Base-by-base conservation (phyloP, 345 rosid genomes). In the Brassica juncea region DNA sequence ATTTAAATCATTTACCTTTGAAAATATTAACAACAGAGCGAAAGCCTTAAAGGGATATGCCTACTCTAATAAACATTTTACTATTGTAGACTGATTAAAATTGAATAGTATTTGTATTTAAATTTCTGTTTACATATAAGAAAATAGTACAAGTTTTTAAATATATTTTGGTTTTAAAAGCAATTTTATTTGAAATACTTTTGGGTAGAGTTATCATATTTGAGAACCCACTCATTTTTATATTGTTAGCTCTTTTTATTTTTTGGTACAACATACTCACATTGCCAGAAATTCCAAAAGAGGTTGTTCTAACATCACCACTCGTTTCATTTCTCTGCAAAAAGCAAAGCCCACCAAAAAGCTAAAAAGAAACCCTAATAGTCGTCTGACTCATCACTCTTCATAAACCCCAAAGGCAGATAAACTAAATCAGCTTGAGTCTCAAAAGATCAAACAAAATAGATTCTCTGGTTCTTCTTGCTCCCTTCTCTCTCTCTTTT, bases 291-390 rank as follows among this genome's bases (percentile, higher is more conserved):
- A 4, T 47, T 52, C 21, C 8, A 52, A 52, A 52, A 1, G 57
- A 52, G 57, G 57, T 52, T 39, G 47, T 66, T 66, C 27, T 39
- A 21, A 42, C 71, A 67, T 67, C 34, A 23, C 55, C 14, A 66
- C 73, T 59, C 57, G 73, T 73, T 60, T 47, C 70, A 79, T 15
- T 35, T 61, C 9, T 74, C 34, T 49, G 79, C 71, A 63, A 70
- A 75, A 80, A 54, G 74, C 62, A 72, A 59, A 30, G 47, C 54
- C 30, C 34, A 61, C 30, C 34, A 61, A 67, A 58, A 79, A 68
- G 70, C 60, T 60, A 79, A 31, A 80, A 52, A 52, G 57, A 52
- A 81, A 71, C 80, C 84, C 80, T 81, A 81, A 80, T 16, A 80
- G 71, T 80, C 62, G n/a, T 49, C 67, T 62, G 37, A 30, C 11